These are phyloP conservation scores for Cladophialophora chaetospira DNA, from an alignment of 2,329 filamentous ascomycete species.

Conservation along the genomic window DNA sequence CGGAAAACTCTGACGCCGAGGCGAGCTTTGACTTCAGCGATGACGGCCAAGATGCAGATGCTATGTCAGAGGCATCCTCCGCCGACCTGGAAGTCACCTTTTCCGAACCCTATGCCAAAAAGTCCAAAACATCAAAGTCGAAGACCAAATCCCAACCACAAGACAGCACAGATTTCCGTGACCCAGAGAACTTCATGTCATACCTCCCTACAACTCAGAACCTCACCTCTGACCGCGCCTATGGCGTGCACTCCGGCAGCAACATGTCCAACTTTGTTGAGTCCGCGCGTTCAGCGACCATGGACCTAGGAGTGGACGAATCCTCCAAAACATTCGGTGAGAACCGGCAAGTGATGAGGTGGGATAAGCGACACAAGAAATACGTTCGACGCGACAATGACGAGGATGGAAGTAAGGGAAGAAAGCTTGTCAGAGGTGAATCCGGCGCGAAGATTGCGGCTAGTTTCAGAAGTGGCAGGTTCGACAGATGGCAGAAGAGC, in stretches of 20 bases:
- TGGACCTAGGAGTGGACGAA: conserved; percentile 89
- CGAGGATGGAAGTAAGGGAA: conserved; percentile 74
- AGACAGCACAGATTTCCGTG: conserved; percentile 65
- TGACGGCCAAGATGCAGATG: conserved; percentile 35
- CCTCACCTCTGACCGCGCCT: conserved; percentile 84
- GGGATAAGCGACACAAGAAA: conserved; percentile 96
- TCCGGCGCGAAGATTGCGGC: conserved; percentile 95
- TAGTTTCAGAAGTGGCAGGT: conserved; percentile 87
- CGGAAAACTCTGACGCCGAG: conserved; percentile 41
- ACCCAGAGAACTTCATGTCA: conserved; percentile 92
- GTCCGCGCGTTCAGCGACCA: conserved; percentile 80
- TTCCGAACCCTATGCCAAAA: conserved; percentile 49
- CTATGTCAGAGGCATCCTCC: conserved; percentile 63
- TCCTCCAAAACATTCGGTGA: conserved; percentile 75
- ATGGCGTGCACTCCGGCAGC: conserved; percentile 84
- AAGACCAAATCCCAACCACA: conserved; percentile 42
- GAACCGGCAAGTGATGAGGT: conserved; percentile 77
- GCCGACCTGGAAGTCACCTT: conserved; percentile 71
- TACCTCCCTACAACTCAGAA: conserved; percentile 83
- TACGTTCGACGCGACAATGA: conserved; percentile 92
- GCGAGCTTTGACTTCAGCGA: conserved; percentile 31
- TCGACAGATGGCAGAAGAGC: conserved; percentile 86
- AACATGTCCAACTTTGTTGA: conserved; percentile 77
- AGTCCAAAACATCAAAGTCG: conserved; percentile 41
- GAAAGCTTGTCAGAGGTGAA: conserved; percentile 80